These are phyloP conservation scores for Cladosporium cucumerinum DNA, from an alignment of 2,329 filamentous ascomycete genomes.

Conservation along the genomic window DNA sequence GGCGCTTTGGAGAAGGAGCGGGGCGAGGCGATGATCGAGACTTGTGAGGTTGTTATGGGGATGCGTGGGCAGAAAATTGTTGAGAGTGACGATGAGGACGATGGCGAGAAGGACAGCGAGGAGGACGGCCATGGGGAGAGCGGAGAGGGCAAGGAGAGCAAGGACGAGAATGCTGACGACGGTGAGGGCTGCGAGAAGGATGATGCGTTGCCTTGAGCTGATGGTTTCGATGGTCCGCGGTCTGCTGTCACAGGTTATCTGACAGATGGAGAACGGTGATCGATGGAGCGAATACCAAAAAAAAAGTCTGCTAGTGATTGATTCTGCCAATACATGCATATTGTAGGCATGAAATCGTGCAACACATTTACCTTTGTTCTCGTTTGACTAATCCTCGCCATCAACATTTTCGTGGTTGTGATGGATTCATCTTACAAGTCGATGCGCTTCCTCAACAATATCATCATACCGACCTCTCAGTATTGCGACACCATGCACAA, in stretches of 20 bases:
- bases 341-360: too few species aligned
- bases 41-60: conserved; percentile 17
- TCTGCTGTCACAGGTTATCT: not conserved
- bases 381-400: fast-evolving
- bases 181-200: not conserved
- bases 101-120: conserved; percentile 15
- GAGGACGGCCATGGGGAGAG: conserved; percentile 3
- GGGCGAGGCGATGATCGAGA: conserved; percentile 10
- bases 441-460: not conserved
- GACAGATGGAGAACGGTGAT: not conserved
- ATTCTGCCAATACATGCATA: not conserved
- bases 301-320: not conserved
- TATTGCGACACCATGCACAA: not conserved
- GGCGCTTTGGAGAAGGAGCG: not conserved
- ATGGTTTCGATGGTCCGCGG: not conserved
- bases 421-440: not conserved
- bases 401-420: fast-evolving
- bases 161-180: not conserved
- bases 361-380: not conserved
- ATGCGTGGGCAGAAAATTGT: not conserved
- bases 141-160: not conserved
- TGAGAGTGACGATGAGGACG: not conserved
- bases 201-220: not conserved
- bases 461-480: not conserved
- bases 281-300: not conserved